Base-by-base conservation (phyloP, 73 alveolate species). In the Symbiodinium natans region DNA sequence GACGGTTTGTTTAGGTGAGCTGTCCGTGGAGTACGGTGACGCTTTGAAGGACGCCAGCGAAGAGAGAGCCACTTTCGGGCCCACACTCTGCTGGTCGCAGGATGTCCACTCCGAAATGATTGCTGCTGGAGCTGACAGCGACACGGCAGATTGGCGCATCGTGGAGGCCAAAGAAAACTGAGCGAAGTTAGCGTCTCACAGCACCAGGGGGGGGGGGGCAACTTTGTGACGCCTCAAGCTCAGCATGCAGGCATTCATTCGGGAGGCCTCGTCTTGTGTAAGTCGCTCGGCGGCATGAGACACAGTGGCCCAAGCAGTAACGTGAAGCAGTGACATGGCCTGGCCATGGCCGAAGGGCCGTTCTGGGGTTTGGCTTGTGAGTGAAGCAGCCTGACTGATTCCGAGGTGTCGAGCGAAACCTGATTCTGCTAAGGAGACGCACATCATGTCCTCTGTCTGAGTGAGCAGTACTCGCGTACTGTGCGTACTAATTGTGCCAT, bases 131-230 rank as follows among this genome's bases (percentile, higher is more conserved):
- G 95, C 95, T 63, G 95, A 88, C 33, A 83, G 73, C 41, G 95
- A 88, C 95, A 88, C 86, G 71, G 95, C 95, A 27, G 95, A 88
- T 19, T 88, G 95, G 95, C 95, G 95, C 33, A 88, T 82, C 39
- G 95, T 83, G 34, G 95, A 88, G 95, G 95, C 86, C 31, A 56
- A 42, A 27, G 21, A 31, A 0, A 29, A 9, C 83, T 15, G 34
- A 29, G 34, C 10, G 40, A 15, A 10, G 25, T 25, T 6, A 10
- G 31, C 25, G 41, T 88, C 46, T 5, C 33, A 10, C 33, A n/a
- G 36, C 19, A 68, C 33, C 41, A n/a, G n/a, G n/a, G 23, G 8
- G 8, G 63, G 8, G 63, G 63, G 63, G 23, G 63, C 17, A 17
- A 10, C 63, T 48, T 48, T 48, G 8, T 48, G 63, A 48, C 23